A percentile compares a stretch with the other conserved stretches of the same genome.
Evolutionary conservation across 2,329 filamentous ascomycete genomes (phyloP).

Genomic region (Ophiostoma pallidulum): DNA sequence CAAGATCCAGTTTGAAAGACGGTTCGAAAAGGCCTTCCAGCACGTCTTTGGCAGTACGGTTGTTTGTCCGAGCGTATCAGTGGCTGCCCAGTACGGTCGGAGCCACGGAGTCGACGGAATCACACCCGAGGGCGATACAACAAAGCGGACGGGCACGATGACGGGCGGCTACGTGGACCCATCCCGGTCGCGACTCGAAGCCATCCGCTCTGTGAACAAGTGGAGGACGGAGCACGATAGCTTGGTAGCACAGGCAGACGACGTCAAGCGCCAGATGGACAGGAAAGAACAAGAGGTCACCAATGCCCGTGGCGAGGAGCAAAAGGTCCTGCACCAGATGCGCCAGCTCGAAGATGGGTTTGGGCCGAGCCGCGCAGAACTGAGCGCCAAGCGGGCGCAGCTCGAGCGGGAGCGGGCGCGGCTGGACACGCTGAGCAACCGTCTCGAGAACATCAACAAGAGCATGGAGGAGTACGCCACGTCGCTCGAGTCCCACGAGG

Average conservation of each 20-base stretch:
- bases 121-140: conserved; percentile 87
- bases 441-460: conserved; percentile 60
- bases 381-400: conserved; percentile 65
- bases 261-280: conserved; percentile 63
- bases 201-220: conserved; percentile 63
- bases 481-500: conserved; percentile 65
- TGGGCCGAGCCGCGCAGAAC: conserved; percentile 66
- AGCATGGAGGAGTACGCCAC: conserved; percentile 69
- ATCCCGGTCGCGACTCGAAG: conserved; percentile 76
- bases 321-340: conserved; percentile 71
- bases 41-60: conserved; percentile 95
- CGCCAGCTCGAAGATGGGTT: conserved; percentile 74
- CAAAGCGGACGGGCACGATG: conserved; percentile 89
- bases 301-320: conserved; percentile 68
- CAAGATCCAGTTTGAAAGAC: conserved; percentile 69
- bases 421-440: conserved; percentile 57
- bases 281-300: conserved; percentile 83
- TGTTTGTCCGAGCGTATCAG: conserved; percentile 79
- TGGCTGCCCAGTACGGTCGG: conserved; percentile 83
- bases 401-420: conserved; percentile 64
- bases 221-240: conserved; percentile 67
- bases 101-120: conserved; percentile 89
- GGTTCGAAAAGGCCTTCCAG: conserved; percentile 77
- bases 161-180: conserved; percentile 91
- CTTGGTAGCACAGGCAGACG: conserved; percentile 51